Evolutionary conservation across 306 rosid species (phyloP).

Genomic region (Corylus americana): DNA sequence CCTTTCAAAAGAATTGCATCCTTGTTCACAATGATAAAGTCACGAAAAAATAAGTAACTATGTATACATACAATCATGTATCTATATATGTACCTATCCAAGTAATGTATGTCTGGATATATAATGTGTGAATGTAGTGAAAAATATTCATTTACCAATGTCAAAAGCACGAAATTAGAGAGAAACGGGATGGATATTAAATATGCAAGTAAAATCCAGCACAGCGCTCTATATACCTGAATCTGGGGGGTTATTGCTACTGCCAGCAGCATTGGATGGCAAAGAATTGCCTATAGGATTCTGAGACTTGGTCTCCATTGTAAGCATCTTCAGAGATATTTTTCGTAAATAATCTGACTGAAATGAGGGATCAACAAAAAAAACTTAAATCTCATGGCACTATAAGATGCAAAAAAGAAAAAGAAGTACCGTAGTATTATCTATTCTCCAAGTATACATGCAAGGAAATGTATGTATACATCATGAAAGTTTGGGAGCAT

Average conservation of each 20-base stretch:
- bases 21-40: neutral
- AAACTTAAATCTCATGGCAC: neutral
- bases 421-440: neutral
- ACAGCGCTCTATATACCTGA: slow-evolving; percentile 37
- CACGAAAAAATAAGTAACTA: neutral
- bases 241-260: slow-evolving; percentile 55
- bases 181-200: neutral
- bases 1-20: neutral
- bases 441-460: neutral
- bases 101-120: neutral
- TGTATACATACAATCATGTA: neutral
- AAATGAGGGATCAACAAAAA: slow-evolving; percentile 22
- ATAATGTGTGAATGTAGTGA: neutral
- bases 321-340: slow-evolving; percentile 44
- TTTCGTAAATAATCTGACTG: slow-evolving; percentile 55
- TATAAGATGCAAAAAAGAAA: neutral
- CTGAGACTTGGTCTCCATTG: slow-evolving; percentile 53
- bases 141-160: neutral
- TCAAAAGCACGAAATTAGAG: slow-evolving; percentile 1
- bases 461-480: neutral
- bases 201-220: neutral
- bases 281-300: slow-evolving; percentile 28
- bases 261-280: slow-evolving; percentile 32
- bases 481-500: neutral
- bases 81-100: neutral